Evolutionary conservation across 1,284 basidiomycete genomes (phyloP), one percentile per base, ranked within the genome.

Genomic region (Tremellales sp.): DNA sequence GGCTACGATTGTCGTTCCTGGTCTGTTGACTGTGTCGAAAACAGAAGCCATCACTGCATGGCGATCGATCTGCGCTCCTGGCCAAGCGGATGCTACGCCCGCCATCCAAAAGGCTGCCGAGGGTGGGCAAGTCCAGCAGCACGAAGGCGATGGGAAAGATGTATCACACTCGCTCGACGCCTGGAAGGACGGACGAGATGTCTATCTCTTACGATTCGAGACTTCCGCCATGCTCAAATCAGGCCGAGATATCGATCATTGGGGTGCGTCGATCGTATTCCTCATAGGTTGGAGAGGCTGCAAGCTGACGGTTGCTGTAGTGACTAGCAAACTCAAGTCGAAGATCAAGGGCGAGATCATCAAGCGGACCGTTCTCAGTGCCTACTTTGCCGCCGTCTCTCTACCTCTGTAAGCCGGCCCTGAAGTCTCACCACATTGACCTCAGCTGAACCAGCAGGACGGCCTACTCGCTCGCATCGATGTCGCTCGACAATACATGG

Each of bases 371-470:
- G 74, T 77, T 0, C 64, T 81, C 40, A 70, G 68, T 8, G 79
- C 79, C 3, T 78, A 80, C 43, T 75, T 79, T 43, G 75, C 76
- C 0, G 80, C 79, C 3, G 74, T 81, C 45, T 75, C 78, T 8
- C 58, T 81, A 4, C 80, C 80, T 0, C 53, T 79, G 63, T 70
- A 46, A 60, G 64, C 54, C 23, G 31, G 2, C n/a, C n/a, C 22
- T 12, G 25, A 43, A 25, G n/a, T 25, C 19, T 6, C 12, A 29
- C 12, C 4, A 15, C 33, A 31, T 22, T 42, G 21, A 21, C 7
- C 22, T 22, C 15, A 23, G 40, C 35, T 53, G 43, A 37, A 19
- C 11, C 13, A 22, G 3, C 45, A 73, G 71, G 40, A 65, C 69
- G 8, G 71, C 70, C 0, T 73, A 72, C 54, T 60, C 56, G 21